Evolutionary conservation across 2,329 filamentous ascomycete species (phyloP).

Genomic region (Neofusicoccum sp.): DNA sequence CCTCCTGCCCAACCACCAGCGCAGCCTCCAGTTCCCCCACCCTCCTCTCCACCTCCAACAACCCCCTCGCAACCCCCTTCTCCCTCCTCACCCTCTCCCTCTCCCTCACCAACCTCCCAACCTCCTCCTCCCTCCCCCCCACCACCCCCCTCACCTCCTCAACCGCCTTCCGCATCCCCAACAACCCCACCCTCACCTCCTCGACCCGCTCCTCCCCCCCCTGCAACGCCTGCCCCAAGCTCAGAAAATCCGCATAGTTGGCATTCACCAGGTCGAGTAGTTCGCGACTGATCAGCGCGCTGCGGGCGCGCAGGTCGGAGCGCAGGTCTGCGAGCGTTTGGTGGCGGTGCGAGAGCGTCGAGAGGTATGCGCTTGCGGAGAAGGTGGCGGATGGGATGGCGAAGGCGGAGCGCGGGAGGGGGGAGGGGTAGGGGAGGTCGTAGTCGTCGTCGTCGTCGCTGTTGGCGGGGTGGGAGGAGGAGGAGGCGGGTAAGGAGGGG

Average conservation of each 20-base stretch:
- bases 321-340: slow-evolving; percentile 95
- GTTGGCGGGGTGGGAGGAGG: not conserved
- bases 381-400: slow-evolving; percentile 64
- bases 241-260: slow-evolving; percentile 90
- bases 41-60: slow-evolving; percentile 67
- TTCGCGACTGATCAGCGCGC: slow-evolving; percentile 76
- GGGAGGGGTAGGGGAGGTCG: slow-evolving; percentile 55
- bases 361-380: slow-evolving; percentile 78
- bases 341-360: slow-evolving; percentile 78
- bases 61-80: slow-evolving; percentile 59
- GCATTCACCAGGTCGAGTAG: slow-evolving; percentile 91
- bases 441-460: slow-evolving; percentile 1
- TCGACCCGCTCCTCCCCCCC: slow-evolving; percentile 91
- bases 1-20: slow-evolving; percentile 52
- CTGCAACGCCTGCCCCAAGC: slow-evolving; percentile 73
- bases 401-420: slow-evolving; percentile 81
- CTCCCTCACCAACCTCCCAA: slow-evolving; percentile 63
- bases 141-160: slow-evolving; percentile 70
- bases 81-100: slow-evolving; percentile 66
- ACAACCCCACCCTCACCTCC: slow-evolving; percentile 79
- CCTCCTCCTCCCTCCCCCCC: slow-evolving; percentile 60
- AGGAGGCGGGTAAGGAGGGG: not conserved
- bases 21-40: slow-evolving; percentile 62
- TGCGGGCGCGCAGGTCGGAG: slow-evolving; percentile 77
- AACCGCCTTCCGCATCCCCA: slow-evolving; percentile 82